These are phyloP conservation scores for Westerdykella aurantiaca DNA, from an alignment of 2,329 filamentous ascomycete genomes.

Conservation along the genomic window DNA sequence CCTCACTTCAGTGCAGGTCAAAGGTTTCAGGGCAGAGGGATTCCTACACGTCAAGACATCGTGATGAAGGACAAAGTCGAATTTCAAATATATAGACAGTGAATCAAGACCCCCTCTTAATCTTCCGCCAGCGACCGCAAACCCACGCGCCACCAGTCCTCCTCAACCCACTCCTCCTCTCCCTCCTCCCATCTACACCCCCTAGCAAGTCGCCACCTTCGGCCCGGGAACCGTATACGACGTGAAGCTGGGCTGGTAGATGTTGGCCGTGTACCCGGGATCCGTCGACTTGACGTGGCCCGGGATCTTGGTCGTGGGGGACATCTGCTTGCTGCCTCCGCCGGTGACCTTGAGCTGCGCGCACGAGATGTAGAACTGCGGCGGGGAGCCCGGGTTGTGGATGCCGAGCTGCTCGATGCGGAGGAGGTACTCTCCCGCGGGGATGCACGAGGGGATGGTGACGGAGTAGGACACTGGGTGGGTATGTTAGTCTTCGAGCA, in stretches of 20 bases:
- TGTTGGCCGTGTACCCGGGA: conserved; percentile 35
- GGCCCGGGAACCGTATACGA: conserved; percentile 34
- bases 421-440: conserved; percentile 44
- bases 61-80: background rate
- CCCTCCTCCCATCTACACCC: background rate
- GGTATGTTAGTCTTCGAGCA: conserved; percentile 10
- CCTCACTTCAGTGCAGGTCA: too few relatives aligned
- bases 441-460: conserved; percentile 38
- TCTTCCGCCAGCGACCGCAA: background rate
- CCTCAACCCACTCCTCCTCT: too few relatives aligned
- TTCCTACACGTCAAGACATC: too few relatives aligned
- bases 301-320: conserved; percentile 28
- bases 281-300: conserved; percentile 32
- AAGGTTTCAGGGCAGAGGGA: too few relatives aligned
- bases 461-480: conserved; percentile 29
- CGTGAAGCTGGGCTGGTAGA: conserved; percentile 34
- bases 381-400: conserved; percentile 36
- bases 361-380: conserved; percentile 38
- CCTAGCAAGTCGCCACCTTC: conserved; percentile 34
- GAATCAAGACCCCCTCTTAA: background rate
- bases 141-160: background rate
- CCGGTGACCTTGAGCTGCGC: conserved; percentile 45
- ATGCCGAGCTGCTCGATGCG: conserved; percentile 47
- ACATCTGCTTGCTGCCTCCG: conserved; percentile 20
- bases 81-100: background rate